phyloP scores from a whole-genome alignment of 805 yeast species.

The Yarrowia sp. region DNA sequence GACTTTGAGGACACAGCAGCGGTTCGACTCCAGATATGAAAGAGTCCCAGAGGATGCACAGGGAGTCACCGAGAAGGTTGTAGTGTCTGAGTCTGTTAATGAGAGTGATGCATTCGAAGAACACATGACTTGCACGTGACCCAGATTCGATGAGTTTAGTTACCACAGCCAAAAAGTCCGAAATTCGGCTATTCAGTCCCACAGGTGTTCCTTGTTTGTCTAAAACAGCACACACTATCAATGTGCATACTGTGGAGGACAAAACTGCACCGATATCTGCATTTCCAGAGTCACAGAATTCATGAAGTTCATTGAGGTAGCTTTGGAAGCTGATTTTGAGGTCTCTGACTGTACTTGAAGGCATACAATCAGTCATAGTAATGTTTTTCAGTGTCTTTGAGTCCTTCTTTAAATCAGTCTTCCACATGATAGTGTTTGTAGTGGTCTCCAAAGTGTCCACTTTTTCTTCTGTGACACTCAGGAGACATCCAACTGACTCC shows the following conservation, averaged over 20 bases:
- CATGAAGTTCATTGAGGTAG: neutral
- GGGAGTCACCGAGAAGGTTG: slow-evolving; percentile 9
- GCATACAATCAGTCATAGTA: neutral
- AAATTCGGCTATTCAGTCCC: slow-evolving; percentile 14
- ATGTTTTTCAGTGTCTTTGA: neutral
- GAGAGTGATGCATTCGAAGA: neutral
- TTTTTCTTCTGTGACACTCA: too few relatives aligned
- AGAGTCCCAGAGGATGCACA: slow-evolving; percentile 26
- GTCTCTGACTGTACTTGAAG: neutral
- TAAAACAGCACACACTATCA: neutral
- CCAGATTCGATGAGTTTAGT: neutral
- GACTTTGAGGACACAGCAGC: neutral
- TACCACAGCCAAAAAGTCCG: slow-evolving; percentile 10
- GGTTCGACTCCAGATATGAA: neutral
- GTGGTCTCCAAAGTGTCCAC: neutral
- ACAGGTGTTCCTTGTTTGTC: slow-evolving; percentile 4
- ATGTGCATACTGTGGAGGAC: neutral
- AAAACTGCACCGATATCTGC: neutral
- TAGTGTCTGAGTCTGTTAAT: neutral
- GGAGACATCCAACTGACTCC: neutral
- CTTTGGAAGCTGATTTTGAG: neutral
- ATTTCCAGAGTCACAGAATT: neutral
- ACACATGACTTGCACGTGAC: slow-evolving; percentile 1
- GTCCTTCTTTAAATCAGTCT: neutral
- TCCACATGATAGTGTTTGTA: slow-evolving; percentile 8